Evolutionary conservation across 768 basidiomycete genomes (phyloP).

Genomic region (Suillus clintonianus): DNA sequence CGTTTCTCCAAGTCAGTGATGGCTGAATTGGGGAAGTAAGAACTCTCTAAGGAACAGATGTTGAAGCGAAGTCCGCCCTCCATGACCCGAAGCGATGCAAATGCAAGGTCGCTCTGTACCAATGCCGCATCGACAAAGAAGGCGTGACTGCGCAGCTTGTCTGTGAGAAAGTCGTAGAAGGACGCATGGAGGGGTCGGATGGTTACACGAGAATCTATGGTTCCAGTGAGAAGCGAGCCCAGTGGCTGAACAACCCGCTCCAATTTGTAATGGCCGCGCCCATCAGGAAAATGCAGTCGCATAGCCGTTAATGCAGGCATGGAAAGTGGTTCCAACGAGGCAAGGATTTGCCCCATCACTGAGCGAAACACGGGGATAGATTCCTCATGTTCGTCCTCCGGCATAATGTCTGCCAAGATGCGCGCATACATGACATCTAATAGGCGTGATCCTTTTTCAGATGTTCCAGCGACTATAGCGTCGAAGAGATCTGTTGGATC

Average conservation of each 20-base stretch:
- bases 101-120: conserved; percentile 7
- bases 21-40: conserved; percentile 23
- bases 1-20: conserved; percentile 11
- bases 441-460: background rate
- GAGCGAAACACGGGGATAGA: background rate
- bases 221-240: conserved; percentile 6
- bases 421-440: background rate
- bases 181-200: conserved; percentile 25
- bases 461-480: background rate
- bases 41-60: conserved; percentile 19
- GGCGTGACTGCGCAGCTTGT: conserved; percentile 8
- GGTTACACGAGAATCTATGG: background rate
- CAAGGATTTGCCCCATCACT: conserved; percentile 5
- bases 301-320: background rate
- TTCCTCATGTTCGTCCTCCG: background rate
- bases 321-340: conserved; percentile 3
- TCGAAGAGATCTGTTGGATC: background rate
- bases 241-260: background rate
- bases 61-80: conserved; percentile 16
- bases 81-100: conserved; percentile 27
- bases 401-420: conserved; percentile 1
- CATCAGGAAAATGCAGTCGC: background rate
- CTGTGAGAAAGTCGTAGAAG: conserved; percentile 26
- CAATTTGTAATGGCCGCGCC: background rate
- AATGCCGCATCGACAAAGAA: conserved; percentile 9